These are phyloP conservation scores for Oryza australiensis DNA, from an alignment of 176 grass and related monocot species.

Conservation along the genomic window DNA sequence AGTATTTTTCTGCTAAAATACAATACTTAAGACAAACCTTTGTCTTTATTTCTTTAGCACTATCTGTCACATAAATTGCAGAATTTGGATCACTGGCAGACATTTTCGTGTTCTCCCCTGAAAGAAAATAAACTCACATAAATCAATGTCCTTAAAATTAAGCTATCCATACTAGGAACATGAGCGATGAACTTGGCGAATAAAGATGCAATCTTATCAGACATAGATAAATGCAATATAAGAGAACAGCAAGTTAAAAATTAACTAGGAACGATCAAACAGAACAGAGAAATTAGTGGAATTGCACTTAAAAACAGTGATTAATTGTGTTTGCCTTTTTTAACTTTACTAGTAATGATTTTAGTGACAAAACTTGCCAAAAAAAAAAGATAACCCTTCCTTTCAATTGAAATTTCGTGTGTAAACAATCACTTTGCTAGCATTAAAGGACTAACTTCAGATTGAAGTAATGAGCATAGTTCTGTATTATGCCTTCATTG, in stretches of 20 bases:
- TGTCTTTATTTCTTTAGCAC: constrained; percentile 75
- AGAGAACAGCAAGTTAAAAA: constrained; percentile 10
- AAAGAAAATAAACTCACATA: constrained; percentile 6
- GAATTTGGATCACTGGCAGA: constrained; percentile 97
- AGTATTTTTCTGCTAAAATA: constrained; percentile 7
- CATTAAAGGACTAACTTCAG: constrained; percentile 12
- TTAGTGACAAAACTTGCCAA: background rate
- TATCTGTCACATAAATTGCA: constrained; percentile 97
- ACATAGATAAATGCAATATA: background rate
- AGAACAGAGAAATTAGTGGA: background rate
- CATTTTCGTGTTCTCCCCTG: constrained; percentile 94
- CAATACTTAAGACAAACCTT: constrained; percentile 56
- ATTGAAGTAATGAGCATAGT: background rate
- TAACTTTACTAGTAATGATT: background rate
- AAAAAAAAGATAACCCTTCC: background rate
- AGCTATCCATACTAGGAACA: background rate
- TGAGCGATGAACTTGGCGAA: background rate
- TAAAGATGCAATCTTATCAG: background rate
- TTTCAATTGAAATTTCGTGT: background rate
- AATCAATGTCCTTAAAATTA: background rate
- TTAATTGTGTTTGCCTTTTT: background rate
- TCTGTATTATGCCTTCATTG: background rate
- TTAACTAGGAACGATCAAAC: constrained; percentile 19
- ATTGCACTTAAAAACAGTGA: background rate
- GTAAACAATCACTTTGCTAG: background rate